Conservation (phyloP, 2,329 filamentous ascomycete species). For the Pseudogymnoascus sp. region DNA sequence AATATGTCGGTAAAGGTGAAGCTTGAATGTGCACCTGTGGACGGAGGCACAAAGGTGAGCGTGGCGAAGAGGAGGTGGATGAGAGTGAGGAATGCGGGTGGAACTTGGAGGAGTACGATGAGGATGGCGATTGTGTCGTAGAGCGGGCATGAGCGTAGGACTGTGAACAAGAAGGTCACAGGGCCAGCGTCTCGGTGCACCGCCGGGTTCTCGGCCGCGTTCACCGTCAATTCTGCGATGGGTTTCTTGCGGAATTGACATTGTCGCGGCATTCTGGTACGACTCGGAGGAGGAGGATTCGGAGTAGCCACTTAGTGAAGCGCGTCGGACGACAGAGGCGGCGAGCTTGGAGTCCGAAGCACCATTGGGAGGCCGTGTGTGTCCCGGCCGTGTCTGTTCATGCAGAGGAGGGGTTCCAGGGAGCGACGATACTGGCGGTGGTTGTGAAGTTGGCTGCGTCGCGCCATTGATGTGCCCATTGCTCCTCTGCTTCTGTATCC, state of each 20-base stretch:
- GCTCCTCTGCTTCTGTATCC: conserved; percentile 47
- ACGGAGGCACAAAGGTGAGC: conserved; percentile 84
- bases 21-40: conserved; percentile 62
- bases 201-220: conserved; percentile 59
- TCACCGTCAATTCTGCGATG: conserved; percentile 66
- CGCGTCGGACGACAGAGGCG: conserved; percentile 34
- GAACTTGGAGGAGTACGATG: conserved; percentile 89
- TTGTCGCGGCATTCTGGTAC: conserved; percentile 32
- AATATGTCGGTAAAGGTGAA: conserved; percentile 85
- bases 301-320: conserved; percentile 47
- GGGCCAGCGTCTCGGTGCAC: conserved; percentile 66
- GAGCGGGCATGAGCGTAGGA: conserved; percentile 82
- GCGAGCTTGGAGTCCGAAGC: conserved; percentile 24
- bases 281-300: conserved; percentile 51
- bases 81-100: conserved; percentile 77
- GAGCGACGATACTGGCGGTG: conserved; percentile 34
- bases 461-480: conserved; percentile 48
- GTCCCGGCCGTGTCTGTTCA: conserved; percentile 23
- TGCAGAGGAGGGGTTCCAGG: conserved; percentile 34
- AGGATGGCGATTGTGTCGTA: conserved; percentile 95
- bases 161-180: conserved; percentile 73
- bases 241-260: conserved; percentile 38
- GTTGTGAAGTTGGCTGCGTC: conserved; percentile 33
- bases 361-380: conserved; percentile 20
- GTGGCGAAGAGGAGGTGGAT: conserved; percentile 91